Conservation (phyloP, 2,329 filamentous ascomycete species). For the Stagonosporopsis chrysanthemi region DNA sequence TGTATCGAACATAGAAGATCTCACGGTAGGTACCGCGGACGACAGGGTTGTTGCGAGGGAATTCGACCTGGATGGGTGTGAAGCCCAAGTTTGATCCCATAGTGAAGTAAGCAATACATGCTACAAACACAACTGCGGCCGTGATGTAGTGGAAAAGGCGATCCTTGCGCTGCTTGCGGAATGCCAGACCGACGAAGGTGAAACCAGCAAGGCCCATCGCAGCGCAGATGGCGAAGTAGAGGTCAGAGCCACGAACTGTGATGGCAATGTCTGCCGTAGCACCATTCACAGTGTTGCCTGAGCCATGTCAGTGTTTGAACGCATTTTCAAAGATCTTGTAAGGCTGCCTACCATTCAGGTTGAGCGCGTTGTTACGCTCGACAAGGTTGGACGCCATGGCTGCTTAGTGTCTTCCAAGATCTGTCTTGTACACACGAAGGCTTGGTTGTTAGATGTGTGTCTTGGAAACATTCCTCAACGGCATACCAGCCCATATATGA, state of each 20-base stretch:
- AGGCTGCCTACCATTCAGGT: constrained; percentile 29
- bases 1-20: constrained; percentile 72
- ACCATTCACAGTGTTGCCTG: constrained; percentile 57
- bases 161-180: constrained; percentile 62
- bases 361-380: constrained; percentile 32
- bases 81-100: constrained; percentile 73
- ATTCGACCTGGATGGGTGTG: constrained; percentile 69
- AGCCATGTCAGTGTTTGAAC: not conserved
- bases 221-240: constrained; percentile 68
- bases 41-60: constrained; percentile 54
- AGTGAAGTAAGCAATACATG: constrained; percentile 69
- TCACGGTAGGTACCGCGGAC: constrained; percentile 63
- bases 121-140: constrained; percentile 64
- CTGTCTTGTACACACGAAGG: constrained; percentile 1
- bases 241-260: constrained; percentile 66
- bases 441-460: not conserved
- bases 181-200: constrained; percentile 60
- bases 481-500: constrained; percentile 6
- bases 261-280: constrained; percentile 62
- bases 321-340: not conserved
- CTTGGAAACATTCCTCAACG: not conserved
- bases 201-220: constrained; percentile 65
- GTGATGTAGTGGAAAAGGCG: constrained; percentile 72
- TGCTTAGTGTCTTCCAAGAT: constrained; percentile 1
- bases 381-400: constrained; percentile 11